Evolutionary conservation across 176 grass and related monocot species (phyloP), one percentile per base, ranked within the genome.

Genomic region (Puya raimondii): DNA sequence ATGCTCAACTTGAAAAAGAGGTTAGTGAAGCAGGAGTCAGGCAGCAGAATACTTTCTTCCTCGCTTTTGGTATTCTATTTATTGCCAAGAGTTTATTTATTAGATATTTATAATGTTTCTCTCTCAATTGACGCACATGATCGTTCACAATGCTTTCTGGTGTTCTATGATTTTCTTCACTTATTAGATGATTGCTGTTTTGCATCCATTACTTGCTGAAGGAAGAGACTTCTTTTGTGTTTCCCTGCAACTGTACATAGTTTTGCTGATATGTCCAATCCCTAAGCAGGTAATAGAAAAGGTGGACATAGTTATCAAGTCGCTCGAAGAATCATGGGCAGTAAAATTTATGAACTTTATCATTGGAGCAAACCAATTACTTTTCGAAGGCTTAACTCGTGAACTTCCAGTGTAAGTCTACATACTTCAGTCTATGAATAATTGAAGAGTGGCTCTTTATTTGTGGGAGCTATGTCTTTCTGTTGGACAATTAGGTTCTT

Each of bases 1-100:
- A 97, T 69, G 80, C 82, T 50, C 94, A 97, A 79, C 84, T 97
- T 26, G 89, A 97, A 77, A 73, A 83, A 23, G 94, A 92, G 94
- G 94, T 86, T 70, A 51, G 47, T 59, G 9, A 61, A 61, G 21
- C 10, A 15, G 20, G n/a, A 61, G 8, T 22, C 7, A 61, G 21
- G 14, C 8, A 61, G 56, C 17, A 22, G 14, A n/a, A 9, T 61
- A 18, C 16, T 9, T 61, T 20, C 21, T 2, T 61, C 21, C 21
- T 16, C 2, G 54, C 21, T 9, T 61, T 6, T n/a, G 17, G 56
- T 10, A 18, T 61, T 22, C 10, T 21, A 18, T 61, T 20, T 21
- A 18, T 61, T 16, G 14, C 16, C 21, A 20, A 10, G 17, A 61
- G 56, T 20, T 18, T 10, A 22, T 61, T 21, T 20, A 61, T 42